Conservation (phyloP, 2,329 filamentous ascomycete species). For the Penicillium sp. region DNA sequence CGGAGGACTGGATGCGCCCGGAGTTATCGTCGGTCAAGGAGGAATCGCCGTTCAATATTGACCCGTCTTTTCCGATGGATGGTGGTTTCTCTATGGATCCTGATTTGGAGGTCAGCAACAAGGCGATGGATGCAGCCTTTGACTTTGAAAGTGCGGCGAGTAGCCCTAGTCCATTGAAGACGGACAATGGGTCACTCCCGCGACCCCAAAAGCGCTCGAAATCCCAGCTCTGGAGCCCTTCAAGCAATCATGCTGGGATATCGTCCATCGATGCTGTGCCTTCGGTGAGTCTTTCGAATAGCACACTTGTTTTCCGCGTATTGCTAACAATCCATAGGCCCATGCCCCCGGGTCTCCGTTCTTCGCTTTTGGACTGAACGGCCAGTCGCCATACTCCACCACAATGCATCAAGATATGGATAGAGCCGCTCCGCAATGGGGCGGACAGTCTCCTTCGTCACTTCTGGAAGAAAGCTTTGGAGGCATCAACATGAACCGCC, state of each 20-base stretch:
- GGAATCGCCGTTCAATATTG: conserved; percentile 35
- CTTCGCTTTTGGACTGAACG: conserved; percentile 29
- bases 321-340: conserved; percentile 16
- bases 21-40: conserved; percentile 32
- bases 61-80: conserved; percentile 31
- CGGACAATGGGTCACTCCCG: conserved; percentile 19
- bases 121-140: conserved; percentile 42
- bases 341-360: conserved; percentile 24
- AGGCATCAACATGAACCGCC: conserved; percentile 39
- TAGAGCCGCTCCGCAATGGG: conserved; percentile 32
- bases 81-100: conserved; percentile 25
- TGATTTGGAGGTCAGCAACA: conserved; percentile 40
- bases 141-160: conserved; percentile 43
- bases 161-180: conserved; percentile 37
- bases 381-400: conserved; percentile 32
- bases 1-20: conserved; percentile 33
- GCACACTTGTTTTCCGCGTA: background rate
- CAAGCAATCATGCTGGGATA: conserved; percentile 14
- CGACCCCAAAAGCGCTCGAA: conserved; percentile 21
- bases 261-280: conserved; percentile 16
- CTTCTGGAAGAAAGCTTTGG: conserved; percentile 40
- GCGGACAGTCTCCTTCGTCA: conserved; percentile 37
- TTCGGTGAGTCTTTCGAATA: conserved; percentile 22
- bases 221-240: conserved; percentile 24
- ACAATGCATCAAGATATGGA: conserved; percentile 25